These are phyloP conservation scores for Diaporthe destruens DNA, from an alignment of 2,329 filamentous ascomycete genomes.

Conservation along the genomic window DNA sequence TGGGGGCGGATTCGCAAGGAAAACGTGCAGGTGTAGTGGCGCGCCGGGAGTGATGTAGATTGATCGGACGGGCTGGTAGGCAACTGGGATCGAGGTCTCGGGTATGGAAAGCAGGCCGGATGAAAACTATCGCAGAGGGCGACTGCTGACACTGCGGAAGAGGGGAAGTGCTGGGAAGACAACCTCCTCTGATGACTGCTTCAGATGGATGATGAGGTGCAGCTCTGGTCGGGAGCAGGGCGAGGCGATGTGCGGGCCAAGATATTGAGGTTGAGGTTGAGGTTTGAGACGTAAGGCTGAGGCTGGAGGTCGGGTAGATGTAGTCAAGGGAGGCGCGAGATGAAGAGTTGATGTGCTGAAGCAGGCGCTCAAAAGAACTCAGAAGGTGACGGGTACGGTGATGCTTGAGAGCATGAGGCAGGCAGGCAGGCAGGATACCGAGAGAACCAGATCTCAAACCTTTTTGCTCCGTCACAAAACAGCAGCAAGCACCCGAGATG, in stretches of 20 bases:
- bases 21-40: slow-evolving; percentile 90
- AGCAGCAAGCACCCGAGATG: slow-evolving; percentile 38
- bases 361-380: slow-evolving; percentile 41
- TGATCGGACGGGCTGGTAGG: slow-evolving; percentile 41
- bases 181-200: slow-evolving; percentile 41
- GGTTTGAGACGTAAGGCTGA: slow-evolving; percentile 33
- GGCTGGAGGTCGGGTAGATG: slow-evolving; percentile 40
- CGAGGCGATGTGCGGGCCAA: slow-evolving; percentile 36
- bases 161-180: slow-evolving; percentile 50
- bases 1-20: slow-evolving; percentile 82
- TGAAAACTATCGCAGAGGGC: slow-evolving; percentile 38
- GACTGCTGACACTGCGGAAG: slow-evolving; percentile 48
- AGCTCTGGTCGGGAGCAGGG: slow-evolving; percentile 40
- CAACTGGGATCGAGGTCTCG: slow-evolving; percentile 39
- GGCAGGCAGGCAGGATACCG: slow-evolving; percentile 41
- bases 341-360: slow-evolving; percentile 39
- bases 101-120: slow-evolving; percentile 34
- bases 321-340: slow-evolving; percentile 41
- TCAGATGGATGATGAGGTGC: slow-evolving; percentile 38
- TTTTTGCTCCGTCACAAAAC: slow-evolving; percentile 42
- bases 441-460: slow-evolving; percentile 45
- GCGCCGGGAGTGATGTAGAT: slow-evolving; percentile 55
- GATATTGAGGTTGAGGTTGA: slow-evolving; percentile 36
- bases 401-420: slow-evolving; percentile 39
- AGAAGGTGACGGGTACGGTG: slow-evolving; percentile 38